phyloP scores from a whole-genome alignment of 441 rosid species.

The Populus hybrid region DNA sequence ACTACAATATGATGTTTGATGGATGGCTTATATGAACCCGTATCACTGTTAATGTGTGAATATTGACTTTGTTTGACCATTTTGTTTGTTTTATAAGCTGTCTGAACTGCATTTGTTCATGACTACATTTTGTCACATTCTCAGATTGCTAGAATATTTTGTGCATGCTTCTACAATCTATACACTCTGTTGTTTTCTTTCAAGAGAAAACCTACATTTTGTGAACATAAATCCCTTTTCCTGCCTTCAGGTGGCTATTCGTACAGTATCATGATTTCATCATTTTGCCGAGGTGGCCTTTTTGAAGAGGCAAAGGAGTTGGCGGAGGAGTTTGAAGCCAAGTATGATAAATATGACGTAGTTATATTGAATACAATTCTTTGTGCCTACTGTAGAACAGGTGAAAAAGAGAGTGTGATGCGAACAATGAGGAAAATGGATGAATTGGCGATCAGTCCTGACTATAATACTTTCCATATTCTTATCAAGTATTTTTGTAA shows the following conservation, averaged over 20 bases:
- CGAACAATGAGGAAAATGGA: slow-evolving; percentile 84
- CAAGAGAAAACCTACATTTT: slow-evolving; percentile 3
- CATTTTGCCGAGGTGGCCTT: slow-evolving; percentile 64
- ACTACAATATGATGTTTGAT: not conserved
- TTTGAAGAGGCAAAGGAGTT: slow-evolving; percentile 74
- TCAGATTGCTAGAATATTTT: not conserved
- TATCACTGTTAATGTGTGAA: slow-evolving; percentile 3
- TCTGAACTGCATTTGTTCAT: not conserved
- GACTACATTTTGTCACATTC: not conserved
- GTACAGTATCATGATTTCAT: slow-evolving; percentile 86
- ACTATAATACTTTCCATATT: not conserved
- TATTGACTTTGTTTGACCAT: not conserved
- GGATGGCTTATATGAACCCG: not conserved
- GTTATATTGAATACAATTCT: slow-evolving; percentile 84
- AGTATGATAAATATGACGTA: slow-evolving; percentile 66
- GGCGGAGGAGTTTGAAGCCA: slow-evolving; percentile 67
- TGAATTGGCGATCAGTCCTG: slow-evolving; percentile 46
- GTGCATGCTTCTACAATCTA: slow-evolving; percentile 4
- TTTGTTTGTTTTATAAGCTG: slow-evolving; percentile 1
- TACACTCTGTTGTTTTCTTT: slow-evolving; percentile 9
- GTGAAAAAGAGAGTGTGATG: slow-evolving; percentile 86
- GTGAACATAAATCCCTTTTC: not conserved
- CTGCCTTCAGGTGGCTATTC: slow-evolving; percentile 75
- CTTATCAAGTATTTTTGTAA: not conserved
- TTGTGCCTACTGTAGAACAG: slow-evolving; percentile 81